Percentiles rank a stretch among this genome's conserved stretches.
Conservation (phyloP, 345 rosid genomes). For the Hibiscus mutabilis region DNA sequence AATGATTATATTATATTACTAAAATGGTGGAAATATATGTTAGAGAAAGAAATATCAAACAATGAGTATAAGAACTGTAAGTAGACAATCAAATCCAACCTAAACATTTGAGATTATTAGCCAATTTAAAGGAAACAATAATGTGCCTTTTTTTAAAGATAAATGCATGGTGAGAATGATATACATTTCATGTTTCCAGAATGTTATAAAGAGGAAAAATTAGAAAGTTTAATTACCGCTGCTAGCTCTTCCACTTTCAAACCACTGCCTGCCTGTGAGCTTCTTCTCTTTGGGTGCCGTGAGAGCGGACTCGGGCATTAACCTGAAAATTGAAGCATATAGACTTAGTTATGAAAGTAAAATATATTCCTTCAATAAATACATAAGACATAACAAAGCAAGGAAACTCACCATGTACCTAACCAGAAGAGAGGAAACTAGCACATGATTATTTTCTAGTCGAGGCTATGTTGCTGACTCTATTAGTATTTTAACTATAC, state of each 20-base stretch:
- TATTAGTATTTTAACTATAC: too few relatives aligned
- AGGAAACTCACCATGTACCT: too few relatives aligned
- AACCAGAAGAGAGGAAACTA: too few relatives aligned
- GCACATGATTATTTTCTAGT: too few relatives aligned
- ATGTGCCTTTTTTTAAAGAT: neutral
- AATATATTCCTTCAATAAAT: too few relatives aligned
- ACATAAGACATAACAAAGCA: neutral
- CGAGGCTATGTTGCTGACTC: too few relatives aligned
- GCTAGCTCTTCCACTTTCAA: conserved; percentile 73
- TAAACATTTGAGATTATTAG: neutral
- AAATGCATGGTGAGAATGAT: neutral
- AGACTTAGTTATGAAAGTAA: neutral
- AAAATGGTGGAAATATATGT: neutral
- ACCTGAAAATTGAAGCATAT: conserved; percentile 29
- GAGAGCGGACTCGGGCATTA: conserved; percentile 92
- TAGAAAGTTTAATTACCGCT: conserved; percentile 25
- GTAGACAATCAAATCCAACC: neutral
- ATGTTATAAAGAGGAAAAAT: neutral
- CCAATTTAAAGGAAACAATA: neutral
- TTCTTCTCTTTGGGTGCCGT: conserved; percentile 70
- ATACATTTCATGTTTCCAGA: neutral
- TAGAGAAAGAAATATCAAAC: neutral
- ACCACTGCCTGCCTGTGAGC: conserved; percentile 89
- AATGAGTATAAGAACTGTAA: neutral
- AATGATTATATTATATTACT: neutral